Evolutionary conservation across 768 basidiomycete species (phyloP), one percentile per base, ranked within the genome.

Genomic region (Macrolepiota albuminosa): DNA sequence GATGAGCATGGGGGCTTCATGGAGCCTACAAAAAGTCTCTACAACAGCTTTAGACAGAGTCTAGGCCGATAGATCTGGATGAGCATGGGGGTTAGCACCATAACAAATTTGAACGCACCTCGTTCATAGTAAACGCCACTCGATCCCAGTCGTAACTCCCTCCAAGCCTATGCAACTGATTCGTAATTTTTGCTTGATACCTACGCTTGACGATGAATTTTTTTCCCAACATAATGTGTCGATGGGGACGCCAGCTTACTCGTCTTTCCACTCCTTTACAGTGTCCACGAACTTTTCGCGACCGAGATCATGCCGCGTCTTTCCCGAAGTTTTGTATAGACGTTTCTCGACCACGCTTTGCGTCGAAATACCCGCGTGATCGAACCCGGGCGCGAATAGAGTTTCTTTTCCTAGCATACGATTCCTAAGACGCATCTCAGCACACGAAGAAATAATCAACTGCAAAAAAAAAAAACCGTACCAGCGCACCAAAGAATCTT

Each of bases 281-380:
- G 87, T 91, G 63, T 88, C 85, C 64, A 99, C 69, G 74, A 99
- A 98, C 67, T 81, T 85, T 66, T 96, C 93, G 48, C 97, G 85
- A 0, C 97, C 97, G n/a, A 98, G 82, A 71, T 98, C 93, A 71
- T 98, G 95, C 56, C 96, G 78, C 2, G 91, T 91, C 73, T 87
- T 79, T 1, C 93, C 91, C 37, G 87, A 80, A 1, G 83, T 72
- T 75, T 96, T 99, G 77, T 84, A 89, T 37, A 98, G 69, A 18
- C 95, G 83, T 72, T 93, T 94, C 72, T 98, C 97, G 1, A 98
- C 96, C 16, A 99, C 96, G 48, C 92, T 92, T 73, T 99, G 97
- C 0, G 97, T 98, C 0, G 95, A 95, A 61, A 99, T 98, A 59
- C 96, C 95, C 0, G 97, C 97, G 67, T 99, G 97, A 73, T 99